Conservation (phyloP, 2,329 filamentous ascomycete species). For the Emergomyces orientalis region DNA sequence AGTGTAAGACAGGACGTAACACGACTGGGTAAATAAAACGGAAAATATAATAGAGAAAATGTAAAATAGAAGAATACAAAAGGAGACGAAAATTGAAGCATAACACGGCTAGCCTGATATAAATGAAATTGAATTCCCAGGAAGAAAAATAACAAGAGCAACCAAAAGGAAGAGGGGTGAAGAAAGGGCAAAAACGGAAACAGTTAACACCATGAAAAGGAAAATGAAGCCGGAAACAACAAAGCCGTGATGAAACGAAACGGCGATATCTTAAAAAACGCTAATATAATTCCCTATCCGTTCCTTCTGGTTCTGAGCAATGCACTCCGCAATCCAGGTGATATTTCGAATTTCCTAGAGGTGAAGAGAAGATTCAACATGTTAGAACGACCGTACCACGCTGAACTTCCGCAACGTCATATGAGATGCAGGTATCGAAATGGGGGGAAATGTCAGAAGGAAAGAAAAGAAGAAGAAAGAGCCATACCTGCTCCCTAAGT, state of each 20-base stretch:
- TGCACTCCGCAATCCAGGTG: conserved; percentile 98
- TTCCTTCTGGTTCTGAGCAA: conserved; percentile 99
- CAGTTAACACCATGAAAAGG: neutral
- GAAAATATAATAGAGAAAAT: neutral
- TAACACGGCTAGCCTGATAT: neutral
- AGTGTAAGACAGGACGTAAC: neutral
- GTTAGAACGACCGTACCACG: neutral
- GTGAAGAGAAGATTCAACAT: neutral
- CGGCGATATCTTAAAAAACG: conserved; percentile 58
- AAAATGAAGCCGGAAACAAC: neutral
- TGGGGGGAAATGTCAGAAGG: neutral
- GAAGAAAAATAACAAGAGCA: neutral
- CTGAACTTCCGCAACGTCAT: neutral
- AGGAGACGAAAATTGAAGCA: neutral
- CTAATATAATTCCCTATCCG: conserved; percentile 98
- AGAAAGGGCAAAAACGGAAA: neutral
- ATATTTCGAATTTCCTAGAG: conserved; percentile 94
- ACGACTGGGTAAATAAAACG: too few relatives aligned
- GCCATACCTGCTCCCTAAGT: conserved; percentile 81
- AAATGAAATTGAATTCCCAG: neutral
- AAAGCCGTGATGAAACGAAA: neutral
- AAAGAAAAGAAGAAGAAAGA: neutral
- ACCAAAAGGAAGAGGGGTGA: neutral
- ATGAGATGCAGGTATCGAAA: neutral
- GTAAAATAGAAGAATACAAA: neutral